Evolutionary conservation across 768 basidiomycete species (phyloP).

Genomic region (Pleurotus citrinopileatus): DNA sequence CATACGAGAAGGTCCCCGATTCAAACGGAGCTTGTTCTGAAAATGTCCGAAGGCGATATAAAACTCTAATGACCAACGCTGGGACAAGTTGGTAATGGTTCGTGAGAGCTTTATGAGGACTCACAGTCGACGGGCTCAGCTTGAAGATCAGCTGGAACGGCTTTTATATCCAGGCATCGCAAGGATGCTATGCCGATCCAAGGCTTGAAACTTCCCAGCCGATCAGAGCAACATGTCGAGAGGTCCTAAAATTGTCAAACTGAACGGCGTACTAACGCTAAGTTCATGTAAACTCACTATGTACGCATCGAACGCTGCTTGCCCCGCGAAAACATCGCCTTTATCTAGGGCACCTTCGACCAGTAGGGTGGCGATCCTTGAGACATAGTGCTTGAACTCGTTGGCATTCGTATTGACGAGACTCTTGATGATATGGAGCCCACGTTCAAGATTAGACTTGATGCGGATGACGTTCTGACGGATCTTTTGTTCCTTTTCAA

Average conservation of each 20-base stretch:
- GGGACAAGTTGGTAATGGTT: background rate
- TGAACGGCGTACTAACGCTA: background rate
- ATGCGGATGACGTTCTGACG: slow-evolving; percentile 56
- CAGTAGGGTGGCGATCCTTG: slow-evolving; percentile 55
- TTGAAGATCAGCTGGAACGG: slow-evolving; percentile 69
- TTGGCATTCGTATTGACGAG: slow-evolving; percentile 50
- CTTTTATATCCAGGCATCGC: slow-evolving; percentile 60
- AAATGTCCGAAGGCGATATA: slow-evolving; percentile 79
- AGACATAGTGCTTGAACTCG: slow-evolving; percentile 55
- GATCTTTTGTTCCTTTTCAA: slow-evolving; percentile 73
- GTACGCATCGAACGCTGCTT: slow-evolving; percentile 70
- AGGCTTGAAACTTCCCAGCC: slow-evolving; percentile 62
- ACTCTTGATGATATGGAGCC: slow-evolving; percentile 65
- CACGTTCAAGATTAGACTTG: slow-evolving; percentile 57
- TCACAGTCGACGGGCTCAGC: slow-evolving; percentile 68
- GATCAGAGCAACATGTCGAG: slow-evolving; percentile 68
- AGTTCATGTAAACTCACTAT: slow-evolving; percentile 46
- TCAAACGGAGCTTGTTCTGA: slow-evolving; percentile 84
- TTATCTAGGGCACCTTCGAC: slow-evolving; percentile 60
- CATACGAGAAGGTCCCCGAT: slow-evolving; percentile 80
- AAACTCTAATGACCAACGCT: slow-evolving; percentile 81
- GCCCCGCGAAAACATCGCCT: slow-evolving; percentile 62
- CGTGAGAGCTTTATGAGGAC: slow-evolving; percentile 17
- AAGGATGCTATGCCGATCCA: slow-evolving; percentile 87
- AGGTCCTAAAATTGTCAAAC: slow-evolving; percentile 46